Evolutionary conservation across 2,329 filamentous ascomycete genomes (phyloP).

Genomic region (Didymella segeticola): DNA sequence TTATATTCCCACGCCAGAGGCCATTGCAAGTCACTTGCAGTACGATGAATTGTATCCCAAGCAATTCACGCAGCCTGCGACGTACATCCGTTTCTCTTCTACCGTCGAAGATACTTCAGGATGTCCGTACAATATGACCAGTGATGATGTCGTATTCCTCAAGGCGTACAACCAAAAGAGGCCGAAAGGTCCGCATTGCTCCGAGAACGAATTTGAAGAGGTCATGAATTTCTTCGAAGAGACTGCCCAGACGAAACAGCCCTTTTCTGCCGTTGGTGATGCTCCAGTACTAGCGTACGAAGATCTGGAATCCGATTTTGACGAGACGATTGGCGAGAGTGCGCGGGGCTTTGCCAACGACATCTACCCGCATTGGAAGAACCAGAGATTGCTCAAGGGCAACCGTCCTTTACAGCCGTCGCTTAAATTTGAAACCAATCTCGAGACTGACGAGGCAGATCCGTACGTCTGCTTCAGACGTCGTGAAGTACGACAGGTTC

Average conservation of each 20-base stretch:
- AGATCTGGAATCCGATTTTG: conserved; percentile 68
- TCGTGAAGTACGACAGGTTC: conserved; percentile 89
- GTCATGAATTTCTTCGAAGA: conserved; percentile 96
- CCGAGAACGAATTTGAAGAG: conserved; percentile 90
- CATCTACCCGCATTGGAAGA: conserved; percentile 90
- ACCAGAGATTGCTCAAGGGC: conserved; percentile 67
- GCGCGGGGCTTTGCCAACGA: conserved; percentile 71
- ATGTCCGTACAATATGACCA: conserved; percentile 91
- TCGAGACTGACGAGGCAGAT: conserved; percentile 93
- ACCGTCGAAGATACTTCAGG: conserved; percentile 96
- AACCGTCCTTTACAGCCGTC: conserved; percentile 77
- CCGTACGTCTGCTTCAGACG: conserved; percentile 98
- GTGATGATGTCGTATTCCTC: conserved; percentile 86
- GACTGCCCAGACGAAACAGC: conserved; percentile 80
- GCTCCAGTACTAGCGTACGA: conserved; percentile 71
- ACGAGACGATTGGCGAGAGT: conserved; percentile 62
- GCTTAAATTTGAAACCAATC: conserved; percentile 92
- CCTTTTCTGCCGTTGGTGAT: conserved; percentile 89
- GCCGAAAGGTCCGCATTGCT: conserved; percentile 68
- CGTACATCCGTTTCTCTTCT: conserved; percentile 97
- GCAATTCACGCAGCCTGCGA: conserved; percentile 81
- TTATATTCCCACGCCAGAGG: conserved; percentile 73
- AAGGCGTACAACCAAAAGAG: conserved; percentile 82
- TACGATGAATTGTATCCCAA: conserved; percentile 90
- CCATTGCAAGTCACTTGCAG: conserved; percentile 68